Conservation (phyloP, 306 rosid genomes). For the Trifolium repens region DNA sequence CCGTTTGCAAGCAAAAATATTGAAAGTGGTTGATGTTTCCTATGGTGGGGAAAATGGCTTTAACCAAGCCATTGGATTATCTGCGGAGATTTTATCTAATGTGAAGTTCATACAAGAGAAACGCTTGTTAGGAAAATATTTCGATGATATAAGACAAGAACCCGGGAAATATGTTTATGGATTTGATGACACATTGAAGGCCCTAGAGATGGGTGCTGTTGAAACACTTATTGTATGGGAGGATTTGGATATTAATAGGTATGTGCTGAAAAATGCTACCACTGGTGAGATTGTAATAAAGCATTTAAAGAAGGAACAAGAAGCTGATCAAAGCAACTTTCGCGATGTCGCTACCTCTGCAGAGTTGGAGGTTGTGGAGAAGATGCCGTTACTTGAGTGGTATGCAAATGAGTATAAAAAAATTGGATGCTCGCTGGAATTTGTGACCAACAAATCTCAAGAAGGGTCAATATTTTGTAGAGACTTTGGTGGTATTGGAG, state of each 20-base stretch:
- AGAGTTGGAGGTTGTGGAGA: conserved; percentile 40
- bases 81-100: conserved; percentile 75
- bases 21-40: conserved; percentile 90
- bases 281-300: conserved; percentile 68
- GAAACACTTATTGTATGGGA: conserved; percentile 89
- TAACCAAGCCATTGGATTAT: conserved; percentile 85
- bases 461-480: too few relatives aligned
- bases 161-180: conserved; percentile 91
- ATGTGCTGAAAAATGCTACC: conserved; percentile 56
- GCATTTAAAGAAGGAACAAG: conserved; percentile 80
- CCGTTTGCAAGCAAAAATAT: conserved; percentile 79
- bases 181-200: conserved; percentile 84
- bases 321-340: conserved; percentile 62
- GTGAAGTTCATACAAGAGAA: conserved; percentile 93
- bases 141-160: conserved; percentile 91
- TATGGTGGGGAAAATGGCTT: conserved; percentile 93
- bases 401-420: too few relatives aligned
- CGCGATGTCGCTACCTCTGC: conserved; percentile 53
- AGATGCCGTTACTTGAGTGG: too few relatives aligned
- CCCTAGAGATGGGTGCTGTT: conserved; percentile 92
- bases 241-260: conserved; percentile 75
- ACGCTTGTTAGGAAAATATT: conserved; percentile 78
- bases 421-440: too few relatives aligned
- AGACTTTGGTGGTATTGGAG: too few relatives aligned
- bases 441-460: too few relatives aligned